These are phyloP conservation scores for Carex myosuroides DNA, from an alignment of 176 grass and related monocot species.

Conservation along the genomic window DNA sequence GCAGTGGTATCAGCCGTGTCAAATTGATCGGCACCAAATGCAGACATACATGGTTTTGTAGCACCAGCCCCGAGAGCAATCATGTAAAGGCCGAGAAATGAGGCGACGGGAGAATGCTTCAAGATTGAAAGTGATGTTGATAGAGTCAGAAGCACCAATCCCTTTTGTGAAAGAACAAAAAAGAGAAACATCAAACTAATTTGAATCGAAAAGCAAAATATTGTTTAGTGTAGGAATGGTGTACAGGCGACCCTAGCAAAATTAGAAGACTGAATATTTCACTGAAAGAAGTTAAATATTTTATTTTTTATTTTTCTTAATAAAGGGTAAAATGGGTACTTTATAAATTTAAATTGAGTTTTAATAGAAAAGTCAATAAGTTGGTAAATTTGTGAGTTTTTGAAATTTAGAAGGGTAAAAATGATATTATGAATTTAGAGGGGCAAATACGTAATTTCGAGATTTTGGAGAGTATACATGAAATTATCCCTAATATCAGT, in stretches of 20 bases:
- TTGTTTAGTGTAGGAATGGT: background rate
- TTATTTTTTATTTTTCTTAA: no score
- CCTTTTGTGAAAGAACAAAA: conserved; percentile 21
- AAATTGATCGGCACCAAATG: conserved; percentile 56
- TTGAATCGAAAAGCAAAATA: background rate
- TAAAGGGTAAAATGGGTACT: no score
- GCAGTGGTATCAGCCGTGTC: conserved; percentile 24
- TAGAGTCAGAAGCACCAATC: conserved; percentile 23
- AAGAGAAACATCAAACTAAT: background rate
- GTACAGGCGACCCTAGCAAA: background rate
- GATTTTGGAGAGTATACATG: no score
- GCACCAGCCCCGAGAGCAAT: conserved; percentile 31
- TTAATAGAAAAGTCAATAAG: no score
- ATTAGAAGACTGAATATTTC: background rate
- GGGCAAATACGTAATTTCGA: no score
- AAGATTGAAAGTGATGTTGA: conserved; percentile 26
- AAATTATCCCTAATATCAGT: no score
- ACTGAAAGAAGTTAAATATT: no score
- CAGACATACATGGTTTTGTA: conserved; percentile 35
- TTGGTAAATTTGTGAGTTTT: no score
- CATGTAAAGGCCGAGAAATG: conserved; percentile 39
- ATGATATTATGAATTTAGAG: no score
- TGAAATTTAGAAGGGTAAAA: no score
- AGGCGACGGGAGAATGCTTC: background rate
- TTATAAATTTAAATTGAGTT: no score